Percentiles rank a stretch among this genome's conserved stretches.
These are phyloP conservation scores for Inga leiocalycina DNA, from an alignment of 306 rosid genomes.

Conservation along the genomic window DNA sequence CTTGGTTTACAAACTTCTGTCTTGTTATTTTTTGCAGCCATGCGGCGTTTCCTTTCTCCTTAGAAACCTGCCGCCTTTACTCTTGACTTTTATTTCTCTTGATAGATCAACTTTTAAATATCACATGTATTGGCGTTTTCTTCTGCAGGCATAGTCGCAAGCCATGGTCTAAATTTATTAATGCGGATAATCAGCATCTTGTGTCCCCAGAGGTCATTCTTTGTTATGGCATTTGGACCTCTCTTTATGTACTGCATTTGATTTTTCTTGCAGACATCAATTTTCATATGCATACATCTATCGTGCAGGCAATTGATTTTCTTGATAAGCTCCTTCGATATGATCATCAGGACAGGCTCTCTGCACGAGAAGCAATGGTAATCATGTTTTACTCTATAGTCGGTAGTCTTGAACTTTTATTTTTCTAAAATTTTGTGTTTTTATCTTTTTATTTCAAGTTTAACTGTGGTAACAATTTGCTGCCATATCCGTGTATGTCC, in stretches of 20 bases:
- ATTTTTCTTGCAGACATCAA: too few relatives aligned
- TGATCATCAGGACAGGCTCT: conserved; percentile 95
- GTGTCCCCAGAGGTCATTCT: conserved; percentile 92
- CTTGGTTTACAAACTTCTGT: conserved; percentile 19
- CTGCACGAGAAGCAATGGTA: conserved; percentile 99
- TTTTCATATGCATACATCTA: not conserved
- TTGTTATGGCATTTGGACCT: conserved; percentile 12
- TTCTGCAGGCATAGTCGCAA: conserved; percentile 95
- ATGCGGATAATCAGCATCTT: conserved; percentile 92
- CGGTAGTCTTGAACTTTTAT: not conserved
- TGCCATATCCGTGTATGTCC: conserved; percentile 12
- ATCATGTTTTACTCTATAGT: not conserved
- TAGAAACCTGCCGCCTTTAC: conserved; percentile 14
- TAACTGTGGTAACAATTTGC: not conserved
- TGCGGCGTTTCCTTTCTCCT: conserved; percentile 22
- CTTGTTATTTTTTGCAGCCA: conserved; percentile 23
- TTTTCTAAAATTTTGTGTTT: not conserved
- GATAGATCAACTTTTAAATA: conserved; percentile 9
- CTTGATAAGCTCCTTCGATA: conserved; percentile 95
- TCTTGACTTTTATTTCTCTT: conserved; percentile 9
- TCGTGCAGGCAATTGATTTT: conserved; percentile 88
- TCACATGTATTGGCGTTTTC: conserved; percentile 25
- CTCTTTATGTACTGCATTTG: not conserved
- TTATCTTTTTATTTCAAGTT: not conserved
- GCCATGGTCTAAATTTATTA: conserved; percentile 95